Evolutionary conservation across 2,329 filamentous ascomycete species (phyloP).

Genomic region (Penicillium frequentans): DNA sequence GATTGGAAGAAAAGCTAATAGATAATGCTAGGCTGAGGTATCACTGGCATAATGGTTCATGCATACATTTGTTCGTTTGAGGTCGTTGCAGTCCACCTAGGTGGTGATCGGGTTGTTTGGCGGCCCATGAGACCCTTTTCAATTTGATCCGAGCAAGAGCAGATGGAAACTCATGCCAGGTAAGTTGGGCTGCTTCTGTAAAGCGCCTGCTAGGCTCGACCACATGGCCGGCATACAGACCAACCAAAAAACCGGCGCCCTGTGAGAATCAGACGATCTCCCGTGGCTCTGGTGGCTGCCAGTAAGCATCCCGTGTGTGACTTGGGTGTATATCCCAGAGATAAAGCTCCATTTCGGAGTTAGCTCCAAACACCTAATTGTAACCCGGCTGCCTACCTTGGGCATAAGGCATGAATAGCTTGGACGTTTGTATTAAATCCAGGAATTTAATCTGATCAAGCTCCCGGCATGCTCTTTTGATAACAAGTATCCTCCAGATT

Average conservation of each 20-base stretch:
- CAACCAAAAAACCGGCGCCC: not conserved
- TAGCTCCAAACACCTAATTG: not conserved
- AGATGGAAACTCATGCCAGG: not conserved
- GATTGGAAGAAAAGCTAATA: not conserved
- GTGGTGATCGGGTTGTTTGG: not conserved
- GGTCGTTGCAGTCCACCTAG: not conserved
- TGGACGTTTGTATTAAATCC: not conserved
- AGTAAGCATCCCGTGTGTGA: not conserved
- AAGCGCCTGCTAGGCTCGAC: not conserved
- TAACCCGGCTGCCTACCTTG: not conserved
- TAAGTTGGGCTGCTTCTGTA: not conserved
- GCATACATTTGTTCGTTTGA: not conserved
- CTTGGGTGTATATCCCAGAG: not conserved
- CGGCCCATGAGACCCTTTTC: not conserved
- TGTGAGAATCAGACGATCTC: not conserved
- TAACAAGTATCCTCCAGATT: constrained; percentile 66
- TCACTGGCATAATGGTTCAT: not conserved
- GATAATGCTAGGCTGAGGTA: not conserved
- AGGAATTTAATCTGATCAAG: not conserved
- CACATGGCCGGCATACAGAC: not conserved
- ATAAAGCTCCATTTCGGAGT: not conserved
- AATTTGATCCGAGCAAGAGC: not conserved
- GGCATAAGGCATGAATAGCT: not conserved
- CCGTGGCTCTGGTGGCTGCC: not conserved
- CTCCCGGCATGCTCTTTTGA: constrained; percentile 14